Conservation (phyloP, 306 rosid species). For the Elaeagnus macrophylla region DNA sequence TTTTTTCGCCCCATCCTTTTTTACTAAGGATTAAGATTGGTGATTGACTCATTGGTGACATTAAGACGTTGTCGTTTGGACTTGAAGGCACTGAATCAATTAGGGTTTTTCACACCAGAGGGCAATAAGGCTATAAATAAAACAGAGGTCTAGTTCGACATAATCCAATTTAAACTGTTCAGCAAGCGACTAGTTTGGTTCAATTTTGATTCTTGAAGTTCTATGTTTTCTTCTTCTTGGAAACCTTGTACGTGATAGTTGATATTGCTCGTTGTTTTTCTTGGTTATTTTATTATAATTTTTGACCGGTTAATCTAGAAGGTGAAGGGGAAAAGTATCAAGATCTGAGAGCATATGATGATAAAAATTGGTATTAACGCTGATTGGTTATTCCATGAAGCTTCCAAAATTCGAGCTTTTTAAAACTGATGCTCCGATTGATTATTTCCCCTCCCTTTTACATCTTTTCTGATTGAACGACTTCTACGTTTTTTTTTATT, state of each 20-base stretch:
- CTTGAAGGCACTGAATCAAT: too few species aligned
- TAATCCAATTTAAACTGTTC: too few species aligned
- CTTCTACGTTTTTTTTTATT: neutral
- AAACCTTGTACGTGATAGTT: too few species aligned
- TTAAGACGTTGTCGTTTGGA: too few species aligned
- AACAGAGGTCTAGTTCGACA: too few species aligned
- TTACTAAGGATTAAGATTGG: too few species aligned
- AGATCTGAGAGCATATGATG: slow-evolving; percentile 15
- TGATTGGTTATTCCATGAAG: slow-evolving; percentile 12
- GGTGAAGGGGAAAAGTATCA: neutral
- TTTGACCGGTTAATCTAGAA: neutral
- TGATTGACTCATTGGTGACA: too few species aligned
- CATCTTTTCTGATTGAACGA: neutral
- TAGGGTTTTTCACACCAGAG: too few species aligned
- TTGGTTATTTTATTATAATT: neutral
- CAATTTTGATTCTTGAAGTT: neutral
- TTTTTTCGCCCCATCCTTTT: too few species aligned
- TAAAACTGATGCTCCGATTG: slow-evolving; percentile 18
- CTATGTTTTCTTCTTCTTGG: neutral
- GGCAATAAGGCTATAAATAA: too few species aligned
- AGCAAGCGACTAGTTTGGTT: too few species aligned
- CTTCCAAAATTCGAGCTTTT: slow-evolving; percentile 19
- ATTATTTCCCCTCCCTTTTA: neutral
- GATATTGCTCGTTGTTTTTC: too few species aligned
- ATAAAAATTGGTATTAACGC: slow-evolving; percentile 10